phyloP scores from a whole-genome alignment of 2,329 filamentous ascomycete genomes.

The Tricladium varicosporioides region DNA sequence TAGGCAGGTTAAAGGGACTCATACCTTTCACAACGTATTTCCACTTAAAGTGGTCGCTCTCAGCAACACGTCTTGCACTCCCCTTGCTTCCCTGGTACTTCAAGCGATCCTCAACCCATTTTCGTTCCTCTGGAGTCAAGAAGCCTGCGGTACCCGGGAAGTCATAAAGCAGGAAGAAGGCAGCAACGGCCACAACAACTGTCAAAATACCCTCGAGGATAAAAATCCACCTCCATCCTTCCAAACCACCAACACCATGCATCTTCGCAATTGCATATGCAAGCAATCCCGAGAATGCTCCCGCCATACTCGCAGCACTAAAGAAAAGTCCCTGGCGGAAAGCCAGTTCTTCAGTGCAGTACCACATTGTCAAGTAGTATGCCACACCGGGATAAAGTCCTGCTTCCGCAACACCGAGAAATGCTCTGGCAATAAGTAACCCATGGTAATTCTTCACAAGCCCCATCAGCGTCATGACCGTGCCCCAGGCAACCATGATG shows the following conservation, averaged over 20 bases:
- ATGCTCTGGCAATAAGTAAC: slow-evolving; percentile 57
- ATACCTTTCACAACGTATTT: too few species aligned
- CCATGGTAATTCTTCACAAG: slow-evolving; percentile 49
- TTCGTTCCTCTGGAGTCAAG: slow-evolving; percentile 64
- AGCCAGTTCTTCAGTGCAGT: slow-evolving; percentile 46
- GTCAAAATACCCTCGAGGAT: slow-evolving; percentile 67
- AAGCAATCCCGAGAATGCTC: slow-evolving; percentile 68
- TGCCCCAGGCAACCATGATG: slow-evolving; percentile 62
- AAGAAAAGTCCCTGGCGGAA: slow-evolving; percentile 38
- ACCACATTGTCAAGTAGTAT: slow-evolving; percentile 61
- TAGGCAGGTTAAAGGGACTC: too few species aligned
- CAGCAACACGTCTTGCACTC: slow-evolving; percentile 54
- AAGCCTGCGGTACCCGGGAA: slow-evolving; percentile 65
- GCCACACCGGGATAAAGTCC: slow-evolving; percentile 64
- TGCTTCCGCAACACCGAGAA: slow-evolving; percentile 68
- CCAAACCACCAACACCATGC: slow-evolving; percentile 47
- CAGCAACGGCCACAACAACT: slow-evolving; percentile 52
- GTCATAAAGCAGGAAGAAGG: slow-evolving; percentile 65
- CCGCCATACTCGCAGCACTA: slow-evolving; percentile 66
- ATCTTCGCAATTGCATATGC: slow-evolving; percentile 63
- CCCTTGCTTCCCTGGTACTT: slow-evolving; percentile 67
- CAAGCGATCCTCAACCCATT: slow-evolving; percentile 53
- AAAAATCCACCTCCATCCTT: slow-evolving; percentile 68
- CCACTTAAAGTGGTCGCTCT: slow-evolving; percentile 34
- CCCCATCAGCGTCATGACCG: slow-evolving; percentile 29